Base-by-base conservation (phyloP, 1,139 yeast species). In the Pichia sp. region DNA sequence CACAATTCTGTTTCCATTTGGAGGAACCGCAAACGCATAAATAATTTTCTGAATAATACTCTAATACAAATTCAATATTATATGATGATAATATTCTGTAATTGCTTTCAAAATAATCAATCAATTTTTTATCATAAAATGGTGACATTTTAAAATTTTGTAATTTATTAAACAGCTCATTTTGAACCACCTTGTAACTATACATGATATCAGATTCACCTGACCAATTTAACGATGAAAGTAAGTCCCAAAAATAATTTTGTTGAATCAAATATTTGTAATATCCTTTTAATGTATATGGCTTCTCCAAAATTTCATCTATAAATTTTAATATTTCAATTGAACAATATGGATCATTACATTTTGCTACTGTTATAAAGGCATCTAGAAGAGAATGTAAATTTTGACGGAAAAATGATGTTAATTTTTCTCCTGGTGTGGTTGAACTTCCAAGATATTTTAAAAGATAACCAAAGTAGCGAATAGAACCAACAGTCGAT, bases 11-110 rank as follows among this genome's bases (percentile, higher is more conserved):
- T 39, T 64, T 63, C 86, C 89, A 82, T 22, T 69, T 62, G 0
- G 74, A 69, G 37, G 71, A 64, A n/a, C 78, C 57, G 7, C 79
- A 73, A 1, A 80, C 68, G 55, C 89, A 81, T 26, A 72, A 55
- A 42, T 71, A 71, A 44, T 73, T 76, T n/a, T 70, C 68, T 1
- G 65, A 62, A 56, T 76, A 81, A 55, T 67, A 73, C 4, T 45
- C 35, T 27, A 58, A 39, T 12, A 57, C 40, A 38, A 41, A 55
- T n/a, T 50, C 43, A 8, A 54, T 43, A 24, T 57, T 51, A 10
- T 52, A 45, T 2, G 49, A 35, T 8, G 51, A 40, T 16, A 59
- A 46, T 20, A 51, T 35, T 11, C 45, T 30, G 30, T 44, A 40
- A 43, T 53, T 54, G 2, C 9, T 37, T 33, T 49, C 48, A 12